Conservation (phyloP, 805 yeast genomes). For the Barnettozyma botsteinii region DNA sequence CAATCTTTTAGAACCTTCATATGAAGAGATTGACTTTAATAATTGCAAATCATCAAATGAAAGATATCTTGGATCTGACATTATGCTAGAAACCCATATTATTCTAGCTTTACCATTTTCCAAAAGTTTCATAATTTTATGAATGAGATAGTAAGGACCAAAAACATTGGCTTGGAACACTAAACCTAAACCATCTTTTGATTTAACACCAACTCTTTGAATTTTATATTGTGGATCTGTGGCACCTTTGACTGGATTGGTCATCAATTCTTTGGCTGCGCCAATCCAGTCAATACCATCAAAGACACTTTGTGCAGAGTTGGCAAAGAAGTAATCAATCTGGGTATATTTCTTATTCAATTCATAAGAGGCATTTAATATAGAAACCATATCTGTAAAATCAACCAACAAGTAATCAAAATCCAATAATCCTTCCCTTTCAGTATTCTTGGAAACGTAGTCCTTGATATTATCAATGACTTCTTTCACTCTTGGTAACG, state of each 20-base stretch:
- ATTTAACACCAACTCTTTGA: conserved; percentile 71
- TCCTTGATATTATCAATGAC: conserved; percentile 55
- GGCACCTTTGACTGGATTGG: conserved; percentile 72
- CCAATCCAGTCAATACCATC: conserved; percentile 82
- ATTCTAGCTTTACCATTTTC: conserved; percentile 53
- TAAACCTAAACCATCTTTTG: conserved; percentile 75
- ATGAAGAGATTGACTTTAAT: conserved; percentile 56
- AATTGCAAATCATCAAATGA: conserved; percentile 74
- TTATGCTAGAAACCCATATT: conserved; percentile 81
- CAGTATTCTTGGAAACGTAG: conserved; percentile 30
- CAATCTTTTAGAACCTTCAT: conserved; percentile 87
- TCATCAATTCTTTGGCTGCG: conserved; percentile 62
- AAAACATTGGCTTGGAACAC: conserved; percentile 96
- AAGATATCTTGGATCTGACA: conserved; percentile 70
- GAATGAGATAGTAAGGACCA: conserved; percentile 85
- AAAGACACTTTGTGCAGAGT: conserved; percentile 87
- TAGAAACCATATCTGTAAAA: conserved; percentile 83
- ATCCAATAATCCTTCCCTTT: conserved; percentile 58
- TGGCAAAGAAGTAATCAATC: conserved; percentile 75
- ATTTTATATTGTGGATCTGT: conserved; percentile 84
- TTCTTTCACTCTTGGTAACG: conserved; percentile 77
- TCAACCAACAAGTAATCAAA: conserved; percentile 90
- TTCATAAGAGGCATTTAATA: conserved; percentile 68
- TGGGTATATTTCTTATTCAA: conserved; percentile 55
- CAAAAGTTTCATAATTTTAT: conserved; percentile 54